Conservation (phyloP, 2,329 filamentous ascomycete species). For the Claviceps paspali region DNA sequence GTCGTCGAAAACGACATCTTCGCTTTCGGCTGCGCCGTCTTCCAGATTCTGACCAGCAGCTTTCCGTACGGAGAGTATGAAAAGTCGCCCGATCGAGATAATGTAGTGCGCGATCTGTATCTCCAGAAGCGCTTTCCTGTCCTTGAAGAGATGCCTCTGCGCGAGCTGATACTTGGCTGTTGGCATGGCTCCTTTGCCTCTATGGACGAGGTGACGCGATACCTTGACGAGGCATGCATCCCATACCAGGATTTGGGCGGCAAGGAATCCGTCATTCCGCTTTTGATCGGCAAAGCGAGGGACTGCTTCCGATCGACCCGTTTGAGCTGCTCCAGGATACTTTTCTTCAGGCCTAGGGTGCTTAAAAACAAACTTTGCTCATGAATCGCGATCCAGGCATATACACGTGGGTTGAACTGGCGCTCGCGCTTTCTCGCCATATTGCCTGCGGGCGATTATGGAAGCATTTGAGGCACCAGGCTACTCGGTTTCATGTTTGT, state of each 20-base stretch:
- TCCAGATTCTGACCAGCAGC: neutral
- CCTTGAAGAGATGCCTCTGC: slow-evolving; percentile 1
- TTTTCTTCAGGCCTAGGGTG: no score
- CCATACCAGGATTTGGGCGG: neutral
- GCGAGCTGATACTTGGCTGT: slow-evolving; percentile 5
- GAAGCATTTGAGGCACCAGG: no score
- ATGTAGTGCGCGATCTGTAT: slow-evolving; percentile 1
- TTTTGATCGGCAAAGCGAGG: neutral
- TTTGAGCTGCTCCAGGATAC: no score
- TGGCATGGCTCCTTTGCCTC: slow-evolving; percentile 4
- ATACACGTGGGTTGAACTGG: no score
- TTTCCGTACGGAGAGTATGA: neutral
- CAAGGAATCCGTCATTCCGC: neutral
- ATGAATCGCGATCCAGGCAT: no score
- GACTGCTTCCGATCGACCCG: neutral
- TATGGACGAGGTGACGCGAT: slow-evolving; percentile 3
- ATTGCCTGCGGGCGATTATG: no score
- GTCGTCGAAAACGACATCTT: neutral
- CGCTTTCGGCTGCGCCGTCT: neutral
- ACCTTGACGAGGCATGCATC: neutral
- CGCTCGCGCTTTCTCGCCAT: no score
- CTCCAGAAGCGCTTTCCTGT: slow-evolving; percentile 1
- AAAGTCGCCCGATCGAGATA: neutral
- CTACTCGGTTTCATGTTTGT: no score
- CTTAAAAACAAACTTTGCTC: no score